Evolutionary conservation across 2,329 filamentous ascomycete genomes (phyloP), one percentile per base, ranked within the genome.

Genomic region (Aspergillus fructus): DNA sequence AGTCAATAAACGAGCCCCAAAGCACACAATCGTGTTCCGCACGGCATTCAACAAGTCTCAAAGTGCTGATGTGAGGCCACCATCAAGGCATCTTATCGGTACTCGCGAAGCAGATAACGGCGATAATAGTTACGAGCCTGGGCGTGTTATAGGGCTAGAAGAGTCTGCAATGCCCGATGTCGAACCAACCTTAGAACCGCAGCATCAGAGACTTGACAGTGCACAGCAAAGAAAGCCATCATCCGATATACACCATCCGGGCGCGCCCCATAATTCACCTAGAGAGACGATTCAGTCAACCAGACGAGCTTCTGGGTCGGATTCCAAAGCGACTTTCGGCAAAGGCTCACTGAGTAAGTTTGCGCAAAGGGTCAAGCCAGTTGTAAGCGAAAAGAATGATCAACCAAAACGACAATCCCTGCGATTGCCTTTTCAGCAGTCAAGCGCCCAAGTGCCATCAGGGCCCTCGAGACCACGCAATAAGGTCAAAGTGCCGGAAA

Each of bases 11-110:
- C 59, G 62, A 33, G 23, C 67, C 27, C 77, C 76, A 19, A 77
- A 70, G 41, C 77, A 80, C 59, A 79, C 76, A 2, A 66, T 80
- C 34, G 74, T 79, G 6, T 79, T 79, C 52, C 68, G 75, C 23
- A 78, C 77, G 4, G 73, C 76, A 12, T 73, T 78, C 51, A 79
- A 76, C 52, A 72, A 69, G 49, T 69, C 68, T 5, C 70, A 75
- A 56, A 76, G 66, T 56, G 69, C 74, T 12, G 67, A 76, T 53
- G 58, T 77, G 27, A 67, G 70, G 30, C 67, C 67, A 19, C 51
- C 60, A 9, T 53, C 45, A n/a, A 55, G 48, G 19, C 41, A 59
- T 37, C 55, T 59, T 13, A 33, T 48, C 11, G 49, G 47, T 43
- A 48, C 42, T 23, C 49, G 33, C n/a, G 53, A 50, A 17, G n/a